Evolutionary conservation across 2,329 filamentous ascomycete genomes (phyloP), one percentile per base, ranked within the genome.

Genomic region (Tolypocladium inflatum): DNA sequence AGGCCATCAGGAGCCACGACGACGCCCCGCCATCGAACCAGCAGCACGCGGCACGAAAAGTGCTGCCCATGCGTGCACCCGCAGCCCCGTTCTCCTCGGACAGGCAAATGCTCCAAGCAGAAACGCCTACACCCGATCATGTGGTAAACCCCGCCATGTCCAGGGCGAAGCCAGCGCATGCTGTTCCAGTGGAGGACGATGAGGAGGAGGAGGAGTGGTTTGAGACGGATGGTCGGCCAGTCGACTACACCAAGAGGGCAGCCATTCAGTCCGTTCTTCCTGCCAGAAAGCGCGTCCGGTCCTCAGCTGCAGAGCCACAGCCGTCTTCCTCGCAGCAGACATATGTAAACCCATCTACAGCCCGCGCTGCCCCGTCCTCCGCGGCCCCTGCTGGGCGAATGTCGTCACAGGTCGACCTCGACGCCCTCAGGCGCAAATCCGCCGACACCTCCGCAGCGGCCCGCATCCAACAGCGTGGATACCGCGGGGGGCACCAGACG

Each of bases 11-110:
- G n/a, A 53, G 62, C 8, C 59, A 59, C 33, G 58, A 63, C 26
- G 59, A 59, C 38, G 65, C 63, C 58, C 60, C 48, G 70, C 71
- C 53, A 13, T 55, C 53, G 15, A 55, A 55, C 26, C 53, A 43
- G 38, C 38, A 55, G 38, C 53, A 43, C 33, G 35, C 30, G n/a
- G 5, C 48, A 2, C 48, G 19, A 37, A 7, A 8, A 13, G 4
- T 2, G 11, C 10, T 13, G 2, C 17, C 30, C 11, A 19, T n/a
- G 9, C 5, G 11, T n/a, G 21, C 9, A 11, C 48, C 8, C 10
- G 8, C 4, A 9, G 30, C 1, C 8, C 48, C 33, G 10, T n/a
- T 35, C 30, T n/a, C 9, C 17, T 52, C 48, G 13, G 35, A n/a
- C 48, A n/a, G 8, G 48, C 17, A 26, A 52, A 4, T 52, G 9